phyloP scores from a whole-genome alignment of 2,329 filamentous ascomycete species.

The Arthrobotrys musiformis region DNA sequence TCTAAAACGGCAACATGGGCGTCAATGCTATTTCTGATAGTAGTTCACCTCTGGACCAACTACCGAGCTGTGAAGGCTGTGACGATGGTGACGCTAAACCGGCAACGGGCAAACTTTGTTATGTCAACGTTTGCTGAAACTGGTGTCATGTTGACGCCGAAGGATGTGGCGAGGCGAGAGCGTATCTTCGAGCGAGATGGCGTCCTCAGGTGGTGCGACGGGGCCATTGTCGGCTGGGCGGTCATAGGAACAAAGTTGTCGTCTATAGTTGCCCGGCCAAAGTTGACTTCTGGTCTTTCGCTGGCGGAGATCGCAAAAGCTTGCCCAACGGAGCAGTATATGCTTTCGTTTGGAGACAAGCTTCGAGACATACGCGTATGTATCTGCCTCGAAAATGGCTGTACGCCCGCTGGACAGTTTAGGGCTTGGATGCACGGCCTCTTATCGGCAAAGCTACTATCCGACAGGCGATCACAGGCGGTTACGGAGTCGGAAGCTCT shows the following conservation, averaged over 20 bases:
- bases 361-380: conserved; percentile 62
- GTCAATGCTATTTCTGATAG: conserved; percentile 76
- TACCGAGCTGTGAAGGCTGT: conserved; percentile 86
- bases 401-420: conserved; percentile 67
- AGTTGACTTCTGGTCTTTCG: conserved; percentile 42
- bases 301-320: conserved; percentile 60
- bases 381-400: conserved; percentile 74
- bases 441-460: conserved; percentile 63
- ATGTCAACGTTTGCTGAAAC: conserved; percentile 70
- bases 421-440: conserved; percentile 73
- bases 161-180: conserved; percentile 72
- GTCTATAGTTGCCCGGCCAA: conserved; percentile 60
- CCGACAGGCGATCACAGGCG: conserved; percentile 59
- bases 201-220: conserved; percentile 70
- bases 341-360: conserved; percentile 69
- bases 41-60: conserved; percentile 83
- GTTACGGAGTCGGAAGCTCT: conserved; percentile 65
- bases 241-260: conserved; percentile 67
- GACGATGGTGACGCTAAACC: conserved; percentile 83
- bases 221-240: conserved; percentile 67
- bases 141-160: conserved; percentile 70
- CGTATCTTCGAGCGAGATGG: conserved; percentile 72
- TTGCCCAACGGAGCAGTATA: conserved; percentile 68
- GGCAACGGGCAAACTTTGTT: conserved; percentile 84
- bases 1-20: conserved; percentile 78